These are phyloP conservation scores for Cucumis variabilis DNA, from an alignment of 331 rosid species.

Conservation along the genomic window DNA sequence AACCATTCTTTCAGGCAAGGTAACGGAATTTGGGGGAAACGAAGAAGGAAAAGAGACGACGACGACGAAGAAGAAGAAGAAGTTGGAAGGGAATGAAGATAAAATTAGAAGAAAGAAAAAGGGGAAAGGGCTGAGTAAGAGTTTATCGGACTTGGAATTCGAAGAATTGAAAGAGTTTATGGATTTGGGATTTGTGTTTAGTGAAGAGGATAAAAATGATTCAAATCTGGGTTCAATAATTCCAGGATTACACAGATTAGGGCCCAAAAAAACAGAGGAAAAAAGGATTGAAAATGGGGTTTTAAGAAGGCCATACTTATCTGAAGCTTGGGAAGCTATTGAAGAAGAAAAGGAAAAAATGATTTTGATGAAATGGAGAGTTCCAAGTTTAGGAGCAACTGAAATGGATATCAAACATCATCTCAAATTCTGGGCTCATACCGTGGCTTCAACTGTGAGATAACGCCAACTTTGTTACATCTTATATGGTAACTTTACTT, in stretches of 20 bases:
- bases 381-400: slow-evolving; percentile 47
- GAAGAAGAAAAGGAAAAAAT: slow-evolving; percentile 42
- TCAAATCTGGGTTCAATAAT: slow-evolving; percentile 64
- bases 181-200: slow-evolving; percentile 88
- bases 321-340: slow-evolving; percentile 74
- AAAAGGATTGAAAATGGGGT: slow-evolving; percentile 31
- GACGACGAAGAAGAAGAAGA: neutral
- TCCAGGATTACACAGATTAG: slow-evolving; percentile 74
- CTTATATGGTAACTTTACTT: neutral
- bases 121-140: slow-evolving; percentile 41
- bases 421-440: slow-evolving; percentile 74
- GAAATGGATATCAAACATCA: slow-evolving; percentile 65
- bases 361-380: slow-evolving; percentile 51
- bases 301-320: slow-evolving; percentile 67
- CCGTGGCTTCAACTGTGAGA: slow-evolving; percentile 74
- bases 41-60: neutral
- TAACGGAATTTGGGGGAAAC: slow-evolving; percentile 37
- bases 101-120: neutral
- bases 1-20: slow-evolving; percentile 58
- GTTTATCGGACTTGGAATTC: slow-evolving; percentile 77
- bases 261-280: slow-evolving; percentile 26
- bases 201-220: slow-evolving; percentile 64
- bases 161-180: slow-evolving; percentile 80
- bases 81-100: slow-evolving; percentile 4
- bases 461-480: slow-evolving; percentile 19